Evolutionary conservation across 148 eudicot genomes (phyloP).

Genomic region (Arbutus unedo): DNA sequence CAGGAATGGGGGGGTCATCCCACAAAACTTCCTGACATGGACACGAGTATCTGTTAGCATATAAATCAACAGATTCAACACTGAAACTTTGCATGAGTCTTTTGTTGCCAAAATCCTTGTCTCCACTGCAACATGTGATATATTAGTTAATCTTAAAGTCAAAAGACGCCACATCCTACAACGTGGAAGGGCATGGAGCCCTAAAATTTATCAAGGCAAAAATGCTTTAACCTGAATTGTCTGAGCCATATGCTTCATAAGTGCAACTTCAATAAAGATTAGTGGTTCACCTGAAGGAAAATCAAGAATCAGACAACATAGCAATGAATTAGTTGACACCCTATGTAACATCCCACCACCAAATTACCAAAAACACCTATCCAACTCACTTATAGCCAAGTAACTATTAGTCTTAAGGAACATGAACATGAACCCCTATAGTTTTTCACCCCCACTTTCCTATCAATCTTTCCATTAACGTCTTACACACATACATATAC

Average conservation of each 20-base stretch:
- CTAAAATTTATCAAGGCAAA: background rate
- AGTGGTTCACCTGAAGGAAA: conserved; percentile 83
- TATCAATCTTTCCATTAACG: no score
- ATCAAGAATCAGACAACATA: conserved; percentile 8
- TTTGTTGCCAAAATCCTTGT: no score
- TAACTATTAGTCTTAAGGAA: no score
- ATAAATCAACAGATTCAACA: background rate
- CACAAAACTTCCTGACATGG: conserved; percentile 77
- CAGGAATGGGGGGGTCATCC: conserved; percentile 89
- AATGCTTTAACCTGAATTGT: conserved; percentile 66
- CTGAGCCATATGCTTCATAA: conserved; percentile 67
- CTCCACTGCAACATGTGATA: no score
- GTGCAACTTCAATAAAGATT: conserved; percentile 97
- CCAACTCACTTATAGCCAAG: no score
- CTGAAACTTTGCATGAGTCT: no score
- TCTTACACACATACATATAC: no score
- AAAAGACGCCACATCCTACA: background rate
- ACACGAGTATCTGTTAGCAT: conserved; percentile 9
- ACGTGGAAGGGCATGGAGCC: background rate
- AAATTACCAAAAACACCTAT: no score
- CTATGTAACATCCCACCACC: no score
- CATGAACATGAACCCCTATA: no score
- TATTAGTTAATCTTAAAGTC: no score
- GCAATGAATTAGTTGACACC: conserved; percentile 6
- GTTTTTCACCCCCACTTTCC: no score